These are phyloP conservation scores for Picea sitchensis DNA, from an alignment of 75 land plant genomes.

Conservation along the genomic window DNA sequence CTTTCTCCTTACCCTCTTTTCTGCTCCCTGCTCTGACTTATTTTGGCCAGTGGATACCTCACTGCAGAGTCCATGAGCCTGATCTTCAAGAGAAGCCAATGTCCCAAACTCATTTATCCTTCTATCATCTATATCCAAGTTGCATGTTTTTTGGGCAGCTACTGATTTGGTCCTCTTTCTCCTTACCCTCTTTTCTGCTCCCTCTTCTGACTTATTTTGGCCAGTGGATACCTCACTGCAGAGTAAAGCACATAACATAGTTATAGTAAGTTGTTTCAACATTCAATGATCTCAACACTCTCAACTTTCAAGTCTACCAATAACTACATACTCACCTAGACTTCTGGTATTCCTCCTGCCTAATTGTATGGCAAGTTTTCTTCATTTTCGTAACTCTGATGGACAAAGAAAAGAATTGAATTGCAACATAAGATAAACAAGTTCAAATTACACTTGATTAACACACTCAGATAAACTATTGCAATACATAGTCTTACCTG, in stretches of 20 bases:
- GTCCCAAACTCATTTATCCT: neutral
- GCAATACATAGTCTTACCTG: conserved; percentile 1
- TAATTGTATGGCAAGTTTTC: neutral
- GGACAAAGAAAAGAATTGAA: neutral
- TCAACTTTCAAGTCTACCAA: neutral
- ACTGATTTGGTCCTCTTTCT: neutral
- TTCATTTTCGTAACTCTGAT: neutral
- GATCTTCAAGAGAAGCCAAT: neutral
- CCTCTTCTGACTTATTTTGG: neutral
- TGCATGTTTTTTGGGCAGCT: neutral
- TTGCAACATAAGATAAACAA: neutral
- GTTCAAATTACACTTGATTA: neutral
- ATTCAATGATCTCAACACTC: neutral
- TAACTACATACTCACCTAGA: neutral
- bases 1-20: neutral
- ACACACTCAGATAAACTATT: conserved; percentile 1
- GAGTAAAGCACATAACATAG: neutral
- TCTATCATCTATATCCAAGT: neutral
- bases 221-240: conserved; percentile 1
- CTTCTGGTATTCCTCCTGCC: neutral
- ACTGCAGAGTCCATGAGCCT: neutral
- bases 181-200: conserved; percentile 2
- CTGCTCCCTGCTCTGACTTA: neutral
- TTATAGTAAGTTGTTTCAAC: neutral
- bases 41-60: neutral